phyloP scores from a whole-genome alignment of 345 rosid species.

The Sisymbrium altissimum region DNA sequence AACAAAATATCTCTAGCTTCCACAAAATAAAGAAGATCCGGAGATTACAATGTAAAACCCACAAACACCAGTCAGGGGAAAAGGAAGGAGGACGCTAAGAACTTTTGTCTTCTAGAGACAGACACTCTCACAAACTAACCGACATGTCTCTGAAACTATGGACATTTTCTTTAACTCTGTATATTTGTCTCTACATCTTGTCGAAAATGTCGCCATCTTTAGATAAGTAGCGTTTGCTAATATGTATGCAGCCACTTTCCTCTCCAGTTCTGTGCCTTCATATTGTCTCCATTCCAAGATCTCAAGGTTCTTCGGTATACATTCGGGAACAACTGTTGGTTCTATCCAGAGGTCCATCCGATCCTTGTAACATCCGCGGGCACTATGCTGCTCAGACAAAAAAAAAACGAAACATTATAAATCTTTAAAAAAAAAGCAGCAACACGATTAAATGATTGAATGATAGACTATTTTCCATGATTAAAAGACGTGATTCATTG shows the following conservation, averaged over 20 bases:
- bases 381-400: too few species aligned
- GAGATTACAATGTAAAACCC: conserved; percentile 3
- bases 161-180: neutral
- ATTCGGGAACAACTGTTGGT: neutral
- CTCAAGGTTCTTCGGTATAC: neutral
- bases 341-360: neutral
- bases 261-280: conserved; percentile 13
- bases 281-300: conserved; percentile 18
- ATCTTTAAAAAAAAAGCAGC: too few species aligned
- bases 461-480: too few species aligned
- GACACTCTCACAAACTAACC: neutral
- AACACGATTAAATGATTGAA: too few species aligned
- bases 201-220: conserved; percentile 10
- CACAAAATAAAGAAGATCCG: neutral
- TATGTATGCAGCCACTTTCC: neutral
- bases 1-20: neutral
- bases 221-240: conserved; percentile 19
- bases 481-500: too few species aligned
- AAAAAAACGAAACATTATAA: too few species aligned
- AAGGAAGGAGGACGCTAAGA: neutral
- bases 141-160: conserved; percentile 10
- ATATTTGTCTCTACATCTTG: neutral
- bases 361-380: too few species aligned
- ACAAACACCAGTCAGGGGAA: too few species aligned
- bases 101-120: neutral